Conservation (phyloP, 139 green algal species). For the Eudorina sp. region DNA sequence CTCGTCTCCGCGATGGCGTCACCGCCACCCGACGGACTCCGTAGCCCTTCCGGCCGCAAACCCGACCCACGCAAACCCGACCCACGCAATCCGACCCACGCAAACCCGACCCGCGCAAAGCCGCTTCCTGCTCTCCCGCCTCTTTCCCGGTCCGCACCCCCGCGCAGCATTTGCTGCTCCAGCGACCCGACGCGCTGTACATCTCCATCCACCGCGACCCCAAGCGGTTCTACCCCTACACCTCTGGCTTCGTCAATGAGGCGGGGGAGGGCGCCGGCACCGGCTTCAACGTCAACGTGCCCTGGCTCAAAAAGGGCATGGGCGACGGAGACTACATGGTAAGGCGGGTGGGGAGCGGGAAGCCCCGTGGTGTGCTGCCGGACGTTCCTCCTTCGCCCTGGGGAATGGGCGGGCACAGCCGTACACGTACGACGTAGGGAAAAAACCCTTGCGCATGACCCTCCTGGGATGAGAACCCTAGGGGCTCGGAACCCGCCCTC, state of each 20-base stretch:
- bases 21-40: too few species aligned
- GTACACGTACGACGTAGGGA: too few species aligned
- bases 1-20: too few species aligned
- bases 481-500: too few species aligned
- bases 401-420: too few species aligned
- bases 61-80: too few species aligned
- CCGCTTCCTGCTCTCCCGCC: not conserved
- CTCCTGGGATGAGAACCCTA: too few species aligned
- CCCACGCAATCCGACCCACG: not conserved
- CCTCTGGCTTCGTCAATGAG: constrained; percentile 43
- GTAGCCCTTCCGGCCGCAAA: too few species aligned
- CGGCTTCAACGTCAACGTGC: constrained; percentile 82
- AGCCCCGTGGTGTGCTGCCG: too few species aligned
- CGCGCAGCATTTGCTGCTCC: constrained; percentile 70
- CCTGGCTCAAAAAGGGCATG: constrained; percentile 71
- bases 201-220: constrained; percentile 77
- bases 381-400: too few species aligned
- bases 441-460: too few species aligned
- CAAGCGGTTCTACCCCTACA: constrained; percentile 63
- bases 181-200: constrained; percentile 78
- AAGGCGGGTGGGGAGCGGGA: not conserved
- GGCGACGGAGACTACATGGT: constrained; percentile 80
- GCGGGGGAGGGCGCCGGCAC: constrained; percentile 48
- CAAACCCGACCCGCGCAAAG: not conserved
- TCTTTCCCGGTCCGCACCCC: not conserved